Conservation (phyloP, 768 basidiomycete species). For the Exsudoporus frostii region DNA sequence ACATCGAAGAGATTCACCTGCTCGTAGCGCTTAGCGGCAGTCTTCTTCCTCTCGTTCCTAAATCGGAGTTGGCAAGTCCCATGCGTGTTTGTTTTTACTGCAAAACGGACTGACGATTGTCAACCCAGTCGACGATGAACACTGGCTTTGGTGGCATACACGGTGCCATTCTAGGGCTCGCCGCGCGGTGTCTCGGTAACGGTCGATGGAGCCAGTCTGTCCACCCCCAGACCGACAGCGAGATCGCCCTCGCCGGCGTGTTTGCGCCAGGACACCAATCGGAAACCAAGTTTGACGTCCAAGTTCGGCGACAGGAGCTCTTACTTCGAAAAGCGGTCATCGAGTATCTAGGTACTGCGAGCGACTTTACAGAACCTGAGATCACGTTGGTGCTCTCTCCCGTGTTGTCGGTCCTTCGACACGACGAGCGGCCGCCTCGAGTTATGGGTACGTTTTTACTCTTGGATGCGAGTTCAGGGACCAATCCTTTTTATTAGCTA, state of each 20-base stretch:
- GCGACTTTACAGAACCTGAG: conserved; percentile 77
- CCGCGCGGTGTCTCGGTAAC: conserved; percentile 65
- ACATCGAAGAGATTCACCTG: conserved; percentile 77
- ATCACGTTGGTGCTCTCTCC: conserved; percentile 72
- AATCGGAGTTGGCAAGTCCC: conserved; percentile 69
- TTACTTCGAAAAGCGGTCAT: conserved; percentile 60
- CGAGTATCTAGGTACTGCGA: conserved; percentile 66
- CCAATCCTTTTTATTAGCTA: conserved; percentile 40
- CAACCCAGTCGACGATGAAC: conserved; percentile 49
- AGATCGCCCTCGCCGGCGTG: conserved; percentile 51
- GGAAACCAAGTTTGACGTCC: conserved; percentile 57
- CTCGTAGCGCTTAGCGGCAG: conserved; percentile 68
- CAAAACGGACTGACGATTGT: not conserved
- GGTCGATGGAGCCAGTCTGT: conserved; percentile 57
- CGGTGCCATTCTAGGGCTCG: conserved; percentile 68
- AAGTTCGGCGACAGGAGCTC: conserved; percentile 52
- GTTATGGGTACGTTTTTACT: conserved; percentile 47
- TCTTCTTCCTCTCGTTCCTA: conserved; percentile 69
- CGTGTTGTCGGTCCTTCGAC: conserved; percentile 52
- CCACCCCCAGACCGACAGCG: conserved; percentile 62
- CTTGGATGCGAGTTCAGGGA: not conserved
- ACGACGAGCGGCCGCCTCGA: conserved; percentile 55
- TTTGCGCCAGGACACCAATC: conserved; percentile 54
- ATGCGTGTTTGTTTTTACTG: not conserved
- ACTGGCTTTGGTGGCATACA: conserved; percentile 88